Evolutionary conservation across 2,329 filamentous ascomycete species (phyloP), one percentile per base, ranked within the genome.

Genomic region (Talaromyces funiculosus): DNA sequence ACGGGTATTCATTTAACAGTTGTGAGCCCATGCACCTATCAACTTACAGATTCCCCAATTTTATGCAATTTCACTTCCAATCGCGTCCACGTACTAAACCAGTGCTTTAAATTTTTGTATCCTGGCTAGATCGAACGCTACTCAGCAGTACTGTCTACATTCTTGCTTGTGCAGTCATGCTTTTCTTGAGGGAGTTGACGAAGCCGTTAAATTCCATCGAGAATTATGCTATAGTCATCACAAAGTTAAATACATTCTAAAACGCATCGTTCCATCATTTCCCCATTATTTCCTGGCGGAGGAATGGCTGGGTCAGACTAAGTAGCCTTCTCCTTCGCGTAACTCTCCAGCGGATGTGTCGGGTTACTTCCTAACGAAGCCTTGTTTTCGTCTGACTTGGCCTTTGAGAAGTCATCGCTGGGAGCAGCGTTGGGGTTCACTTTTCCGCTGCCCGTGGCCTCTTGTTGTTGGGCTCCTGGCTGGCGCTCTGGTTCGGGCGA

Each of bases 401-500:
- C 14, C 38, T 70, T 64, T 7, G 67, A 61, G 20, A 64, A 65
- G 16, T 71, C 81, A 69, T 10, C 67, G 59, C 35, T 73, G 70
- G 37, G 58, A 16, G 65, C 73, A 43, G 67, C 78, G 47, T 85
- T 78, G 64, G 86, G 78, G 67, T 82, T 79, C 53, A 83, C 82
- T 67, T 86, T 81, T 60, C 85, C 84, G 0, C 80, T 77, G n/a
- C 74, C 83, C 2, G 85, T 80, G 12, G 82, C 71, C 7, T 83
- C 84, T 64, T 84, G 77, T 61, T 84, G 75, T 78, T 94, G 90
- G 59, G 79, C 75, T 62, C 84, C 86, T 38, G 81, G 78, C 76
- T 90, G 89, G 66, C 74, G 72, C 78, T 90, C 86, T 29, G 90
- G 89, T 57, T 86, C 78, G 64, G 91, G 92, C 33, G 91, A 96